Evolutionary conservation across 148 eudicot genomes (phyloP).

Genomic region (Rhododendron kiyosumense): DNA sequence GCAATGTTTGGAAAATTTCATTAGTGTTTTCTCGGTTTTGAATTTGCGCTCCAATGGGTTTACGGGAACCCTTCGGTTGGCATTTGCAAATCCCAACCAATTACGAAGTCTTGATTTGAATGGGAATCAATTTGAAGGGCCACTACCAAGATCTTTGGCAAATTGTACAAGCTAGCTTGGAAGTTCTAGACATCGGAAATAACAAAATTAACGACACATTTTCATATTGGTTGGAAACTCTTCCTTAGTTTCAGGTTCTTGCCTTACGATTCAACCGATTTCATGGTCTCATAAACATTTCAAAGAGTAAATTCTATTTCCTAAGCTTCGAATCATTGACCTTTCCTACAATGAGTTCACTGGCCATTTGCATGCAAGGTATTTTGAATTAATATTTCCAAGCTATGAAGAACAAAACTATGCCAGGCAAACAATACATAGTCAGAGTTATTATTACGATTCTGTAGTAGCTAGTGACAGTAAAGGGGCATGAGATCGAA

Average conservation of each 20-base stretch:
- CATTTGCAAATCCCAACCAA: neutral
- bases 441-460: neutral
- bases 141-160: neutral
- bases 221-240: conserved; percentile 5
- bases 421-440: neutral
- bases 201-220: conserved; percentile 31
- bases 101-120: conserved; percentile 4
- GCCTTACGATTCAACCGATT: no score
- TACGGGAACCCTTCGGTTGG: conserved; percentile 7
- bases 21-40: conserved; percentile 2
- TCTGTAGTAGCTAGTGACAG: neutral
- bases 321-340: conserved; percentile 29
- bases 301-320: no score
- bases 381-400: conserved; percentile 3
- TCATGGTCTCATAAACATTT: no score
- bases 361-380: neutral
- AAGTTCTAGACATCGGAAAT: conserved; percentile 37
- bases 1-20: conserved; percentile 1
- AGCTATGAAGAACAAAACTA: conserved; percentile 11
- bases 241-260: no score
- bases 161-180: conserved; percentile 17
- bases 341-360: conserved; percentile 34
- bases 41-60: conserved; percentile 9
- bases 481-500: neutral
- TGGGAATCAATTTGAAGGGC: conserved; percentile 23